These are phyloP conservation scores for Chlamydomonas schloesseri DNA, from an alignment of 139 green algal species.

Conservation along the genomic window DNA sequence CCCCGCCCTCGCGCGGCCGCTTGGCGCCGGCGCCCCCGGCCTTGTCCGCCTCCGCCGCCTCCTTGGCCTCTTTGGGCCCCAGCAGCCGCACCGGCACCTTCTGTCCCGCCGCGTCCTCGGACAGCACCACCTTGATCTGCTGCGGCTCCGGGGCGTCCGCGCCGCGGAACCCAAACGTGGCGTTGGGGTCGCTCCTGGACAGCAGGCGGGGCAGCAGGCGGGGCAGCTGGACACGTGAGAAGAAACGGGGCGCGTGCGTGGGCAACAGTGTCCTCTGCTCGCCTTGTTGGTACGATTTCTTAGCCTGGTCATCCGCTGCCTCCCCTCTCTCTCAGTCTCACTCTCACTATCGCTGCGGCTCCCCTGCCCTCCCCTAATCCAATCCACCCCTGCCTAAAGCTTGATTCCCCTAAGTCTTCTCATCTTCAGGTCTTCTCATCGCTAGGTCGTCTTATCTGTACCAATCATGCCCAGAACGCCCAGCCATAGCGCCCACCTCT, in stretches of 20 bases:
- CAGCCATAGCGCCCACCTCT: too few species aligned
- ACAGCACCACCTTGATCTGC: conserved; percentile 30
- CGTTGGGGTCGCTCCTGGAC: conserved; percentile 65
- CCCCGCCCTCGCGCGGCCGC: conserved; percentile 4
- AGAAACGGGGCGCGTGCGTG: too few species aligned
- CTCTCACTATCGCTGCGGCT: background rate
- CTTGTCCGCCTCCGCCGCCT: conserved; percentile 10
- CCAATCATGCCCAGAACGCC: too few species aligned
- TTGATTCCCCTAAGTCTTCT: too few species aligned
- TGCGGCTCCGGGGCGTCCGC: conserved; percentile 48
- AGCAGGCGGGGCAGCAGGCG: too few species aligned
- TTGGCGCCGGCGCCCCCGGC: background rate
- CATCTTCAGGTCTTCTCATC: too few species aligned
- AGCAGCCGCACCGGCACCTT: conserved; percentile 49
- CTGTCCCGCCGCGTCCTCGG: conserved; percentile 58
- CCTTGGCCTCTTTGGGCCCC: conserved; percentile 7
- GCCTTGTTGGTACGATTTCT: too few species aligned
- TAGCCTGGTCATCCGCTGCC: too few species aligned
- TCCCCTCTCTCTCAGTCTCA: background rate
- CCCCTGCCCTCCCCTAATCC: background rate
- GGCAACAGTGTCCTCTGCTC: too few species aligned
- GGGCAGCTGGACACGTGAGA: background rate
- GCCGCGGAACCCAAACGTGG: conserved; percentile 56
- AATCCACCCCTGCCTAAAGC: too few species aligned
- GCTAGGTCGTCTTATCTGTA: too few species aligned